Percentiles rank a stretch among this genome's conserved stretches.
Conservation (phyloP, 345 rosid genomes). For the Chamaenerion angustifolium region DNA sequence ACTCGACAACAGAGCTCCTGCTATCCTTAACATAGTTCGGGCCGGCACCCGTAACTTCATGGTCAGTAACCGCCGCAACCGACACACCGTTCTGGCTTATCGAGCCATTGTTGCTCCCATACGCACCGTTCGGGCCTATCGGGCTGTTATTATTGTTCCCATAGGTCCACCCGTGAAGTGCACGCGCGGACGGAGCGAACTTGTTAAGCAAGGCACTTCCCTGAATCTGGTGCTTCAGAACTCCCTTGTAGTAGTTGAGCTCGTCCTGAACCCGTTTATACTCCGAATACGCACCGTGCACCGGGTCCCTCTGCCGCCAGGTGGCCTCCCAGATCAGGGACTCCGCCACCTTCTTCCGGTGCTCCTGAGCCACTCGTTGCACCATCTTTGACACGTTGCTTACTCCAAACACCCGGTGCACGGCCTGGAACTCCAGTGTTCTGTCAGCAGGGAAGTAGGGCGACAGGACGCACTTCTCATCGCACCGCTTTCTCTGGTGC, state of each 20-base stretch:
- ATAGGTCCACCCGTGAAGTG: background rate
- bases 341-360: conserved; percentile 32
- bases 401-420: conserved; percentile 41
- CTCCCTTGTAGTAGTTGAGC: conserved; percentile 28
- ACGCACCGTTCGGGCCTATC: background rate
- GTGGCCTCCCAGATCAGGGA: conserved; percentile 76
- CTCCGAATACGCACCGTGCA: conserved; percentile 52
- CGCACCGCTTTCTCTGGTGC: conserved; percentile 48
- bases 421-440: conserved; percentile 32
- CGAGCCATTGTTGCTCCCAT: conserved; percentile 1
- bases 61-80: background rate
- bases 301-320: conserved; percentile 51
- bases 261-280: conserved; percentile 38
- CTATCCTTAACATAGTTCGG: conserved; percentile 3
- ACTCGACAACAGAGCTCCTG: conserved; percentile 10
- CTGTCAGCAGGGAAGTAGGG: conserved; percentile 35
- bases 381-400: conserved; percentile 47
- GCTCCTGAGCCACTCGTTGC: conserved; percentile 23
- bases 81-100: background rate
- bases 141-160: background rate
- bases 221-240: background rate
- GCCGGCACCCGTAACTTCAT: background rate
- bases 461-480: conserved; percentile 28
- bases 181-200: background rate
- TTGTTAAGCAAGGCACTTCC: background rate